A percentile compares a stretch with the other conserved stretches of the same genome.
phyloP scores from a whole-genome alignment of 129 eudicot species.

The Mikania micrantha region DNA sequence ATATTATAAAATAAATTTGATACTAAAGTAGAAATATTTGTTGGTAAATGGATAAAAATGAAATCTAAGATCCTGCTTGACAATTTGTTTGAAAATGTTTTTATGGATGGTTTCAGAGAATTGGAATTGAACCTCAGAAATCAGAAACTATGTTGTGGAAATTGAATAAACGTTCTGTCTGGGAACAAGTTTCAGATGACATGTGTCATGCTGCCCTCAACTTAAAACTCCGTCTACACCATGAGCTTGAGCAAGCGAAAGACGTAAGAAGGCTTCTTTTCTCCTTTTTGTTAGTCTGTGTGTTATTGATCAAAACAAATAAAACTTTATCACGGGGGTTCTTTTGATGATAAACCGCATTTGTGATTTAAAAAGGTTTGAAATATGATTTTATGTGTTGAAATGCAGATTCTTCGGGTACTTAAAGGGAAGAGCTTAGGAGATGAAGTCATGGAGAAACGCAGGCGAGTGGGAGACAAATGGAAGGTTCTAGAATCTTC shows the following conservation, averaged over 20 bases:
- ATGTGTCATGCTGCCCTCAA: slow-evolving; percentile 91
- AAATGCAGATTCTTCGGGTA: slow-evolving; percentile 43
- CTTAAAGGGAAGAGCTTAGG: slow-evolving; percentile 49
- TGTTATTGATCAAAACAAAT: neutral
- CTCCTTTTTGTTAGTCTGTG: neutral
- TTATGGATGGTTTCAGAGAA: slow-evolving; percentile 39
- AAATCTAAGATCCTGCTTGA: neutral
- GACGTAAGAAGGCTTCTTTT: slow-evolving; percentile 38
- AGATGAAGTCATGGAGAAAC: slow-evolving; percentile 26
- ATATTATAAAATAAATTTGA: neutral
- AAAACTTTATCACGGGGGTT: neutral
- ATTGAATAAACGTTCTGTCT: slow-evolving; percentile 43
- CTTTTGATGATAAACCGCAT: too few species aligned
- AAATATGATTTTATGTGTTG: neutral
- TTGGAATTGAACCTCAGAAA: slow-evolving; percentile 35
- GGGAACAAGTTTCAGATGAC: slow-evolving; percentile 65
- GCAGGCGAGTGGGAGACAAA: slow-evolving; percentile 25
- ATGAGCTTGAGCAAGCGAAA: slow-evolving; percentile 59
- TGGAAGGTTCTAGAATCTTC: slow-evolving; percentile 56
- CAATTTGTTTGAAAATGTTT: neutral
- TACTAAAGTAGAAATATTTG: neutral
- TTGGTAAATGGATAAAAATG: too few species aligned
- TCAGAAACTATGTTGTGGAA: slow-evolving; percentile 47
- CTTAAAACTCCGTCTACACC: slow-evolving; percentile 48
- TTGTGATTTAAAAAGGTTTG: too few species aligned